Evolutionary conservation across 768 basidiomycete genomes (phyloP), one percentile per base, ranked within the genome.

Genomic region (Holtermanniella nyarrowii): DNA sequence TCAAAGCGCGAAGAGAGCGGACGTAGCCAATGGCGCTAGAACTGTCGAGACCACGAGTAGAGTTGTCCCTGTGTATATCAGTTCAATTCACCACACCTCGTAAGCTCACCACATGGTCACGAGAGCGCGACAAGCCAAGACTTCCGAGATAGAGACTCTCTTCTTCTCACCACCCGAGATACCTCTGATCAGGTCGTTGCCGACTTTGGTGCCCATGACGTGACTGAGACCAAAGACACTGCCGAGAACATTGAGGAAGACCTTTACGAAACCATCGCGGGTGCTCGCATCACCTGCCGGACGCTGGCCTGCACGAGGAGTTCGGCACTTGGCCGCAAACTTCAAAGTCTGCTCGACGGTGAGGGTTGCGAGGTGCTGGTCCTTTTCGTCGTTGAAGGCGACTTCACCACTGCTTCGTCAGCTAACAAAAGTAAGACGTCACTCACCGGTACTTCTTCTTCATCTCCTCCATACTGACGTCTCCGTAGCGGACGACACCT

Each of bases 401-500:
- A 43, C 22, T 43, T n/a, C n/a, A 20, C 22, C 42, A 20, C 42
- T n/a, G n/a, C 10, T 5, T 43, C 37, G 37, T 11, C 37, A 39
- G 11, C 18, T 26, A 18, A 11, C 27, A 7, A n/a, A n/a, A n/a
- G n/a, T n/a, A 37, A 37, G 16, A 7, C 31, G 10, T 16, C 31
- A 37, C 31, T 37, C 31, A 40, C 20, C 83, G 82, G 63, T 78
- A 82, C 48, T 78, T 77, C 47, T 77, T 74, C 49, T 63, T 56
- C 22, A 88, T 74, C 45, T 85, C 74, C 0, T 76, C 67, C 0
- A 85, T 77, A 0, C 80, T 68, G 57, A 88, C 75, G 0, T 83
- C 79, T 16, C 85, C 85, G 65, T 89, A 93, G 42, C 74, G 73
- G 1, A 88, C 77, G 0, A 81, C 75, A 20, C 88, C 88, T 27